Conservation (phyloP, 495 filamentous ascomycete genomes). For the Parmelia sp. region DNA sequence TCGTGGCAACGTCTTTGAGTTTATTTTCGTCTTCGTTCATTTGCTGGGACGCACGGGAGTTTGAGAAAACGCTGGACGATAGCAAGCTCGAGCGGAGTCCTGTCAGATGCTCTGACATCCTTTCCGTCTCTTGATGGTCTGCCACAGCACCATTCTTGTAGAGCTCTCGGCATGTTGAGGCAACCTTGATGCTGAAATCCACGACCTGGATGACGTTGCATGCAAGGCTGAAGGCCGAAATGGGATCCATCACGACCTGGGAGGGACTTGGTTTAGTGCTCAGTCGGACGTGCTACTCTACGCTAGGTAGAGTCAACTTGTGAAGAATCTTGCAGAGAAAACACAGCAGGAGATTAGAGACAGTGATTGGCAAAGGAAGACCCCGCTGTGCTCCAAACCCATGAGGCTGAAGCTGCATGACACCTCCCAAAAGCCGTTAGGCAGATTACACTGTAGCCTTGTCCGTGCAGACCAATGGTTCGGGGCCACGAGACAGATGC, state of each 20-base stretch:
- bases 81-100: not conserved
- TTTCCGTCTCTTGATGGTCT: conserved; percentile 2
- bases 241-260: conserved; percentile 33
- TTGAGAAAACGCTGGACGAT: no score
- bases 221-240: conserved; percentile 36
- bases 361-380: not conserved
- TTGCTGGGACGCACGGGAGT: no score
- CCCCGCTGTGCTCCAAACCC: no score
- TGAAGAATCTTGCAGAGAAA: no score
- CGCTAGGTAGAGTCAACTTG: no score
- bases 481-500: no score
- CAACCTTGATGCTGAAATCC: conserved; percentile 33
- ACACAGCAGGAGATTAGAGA: not conserved
- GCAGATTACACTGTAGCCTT: no score
- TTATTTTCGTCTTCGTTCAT: not conserved
- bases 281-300: not conserved
- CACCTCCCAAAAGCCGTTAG: no score
- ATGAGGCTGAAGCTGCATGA: no score
- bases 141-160: conserved; percentile 24
- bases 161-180: conserved; percentile 28
- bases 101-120: not conserved
- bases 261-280: not conserved
- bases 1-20: not conserved
- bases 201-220: conserved; percentile 36
- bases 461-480: no score